phyloP scores from a whole-genome alignment of 2,329 filamentous ascomycete species.

The Fusarium mundagurra region DNA sequence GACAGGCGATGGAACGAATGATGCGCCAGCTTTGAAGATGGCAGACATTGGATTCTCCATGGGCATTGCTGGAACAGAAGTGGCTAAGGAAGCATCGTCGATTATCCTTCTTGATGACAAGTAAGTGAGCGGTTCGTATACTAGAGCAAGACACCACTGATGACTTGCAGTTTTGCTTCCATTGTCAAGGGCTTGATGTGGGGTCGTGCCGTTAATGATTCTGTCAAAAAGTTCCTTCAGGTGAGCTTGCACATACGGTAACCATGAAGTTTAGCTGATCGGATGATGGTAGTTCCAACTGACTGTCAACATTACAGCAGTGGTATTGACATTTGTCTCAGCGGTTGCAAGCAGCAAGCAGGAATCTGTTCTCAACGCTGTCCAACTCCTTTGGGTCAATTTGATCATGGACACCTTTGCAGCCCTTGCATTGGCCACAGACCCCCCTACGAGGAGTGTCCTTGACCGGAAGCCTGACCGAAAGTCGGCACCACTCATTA shows the following conservation, averaged over 20 bases:
- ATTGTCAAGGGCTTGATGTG: constrained; percentile 70
- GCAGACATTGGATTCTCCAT: constrained; percentile 72
- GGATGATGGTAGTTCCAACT: constrained; percentile 62
- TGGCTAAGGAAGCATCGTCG: constrained; percentile 70
- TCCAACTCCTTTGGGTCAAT: constrained; percentile 71
- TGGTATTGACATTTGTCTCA: constrained; percentile 67
- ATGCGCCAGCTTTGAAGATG: constrained; percentile 67
- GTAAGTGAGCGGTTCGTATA: constrained; percentile 18
- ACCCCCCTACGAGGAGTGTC: constrained; percentile 66
- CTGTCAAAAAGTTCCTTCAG: constrained; percentile 72
- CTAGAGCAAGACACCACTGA: constrained; percentile 3
- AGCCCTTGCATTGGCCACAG: constrained; percentile 71
- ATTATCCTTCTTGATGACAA: constrained; percentile 72
- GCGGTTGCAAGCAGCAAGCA: constrained; percentile 62
- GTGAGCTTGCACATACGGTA: constrained; percentile 33
- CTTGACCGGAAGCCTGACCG: constrained; percentile 64
- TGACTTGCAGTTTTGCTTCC: constrained; percentile 55
- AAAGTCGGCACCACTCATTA: constrained; percentile 79
- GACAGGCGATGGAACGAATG: constrained; percentile 72
- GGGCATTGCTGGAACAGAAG: constrained; percentile 72
- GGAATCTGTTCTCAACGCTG: constrained; percentile 66
- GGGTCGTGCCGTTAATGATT: constrained; percentile 71
- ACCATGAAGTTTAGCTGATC: neutral
- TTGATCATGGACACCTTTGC: constrained; percentile 73
- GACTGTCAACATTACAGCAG: constrained; percentile 71